Evolutionary conservation across 495 filamentous ascomycete species (phyloP).

Genomic region (Xylaria curta): DNA sequence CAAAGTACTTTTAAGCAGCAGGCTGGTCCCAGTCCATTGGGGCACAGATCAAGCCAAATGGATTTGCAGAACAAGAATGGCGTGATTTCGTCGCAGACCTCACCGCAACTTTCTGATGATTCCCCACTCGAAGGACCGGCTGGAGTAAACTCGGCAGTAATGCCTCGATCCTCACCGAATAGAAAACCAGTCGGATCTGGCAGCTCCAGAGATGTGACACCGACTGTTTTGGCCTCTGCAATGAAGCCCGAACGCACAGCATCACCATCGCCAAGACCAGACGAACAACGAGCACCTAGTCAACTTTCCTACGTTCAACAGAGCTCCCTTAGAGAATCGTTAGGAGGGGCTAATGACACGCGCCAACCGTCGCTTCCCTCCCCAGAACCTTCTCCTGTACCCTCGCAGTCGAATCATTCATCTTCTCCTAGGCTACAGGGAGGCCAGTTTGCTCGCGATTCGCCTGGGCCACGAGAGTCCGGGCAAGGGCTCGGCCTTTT

Average conservation of each 20-base stretch:
- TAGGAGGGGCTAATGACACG: constrained; percentile 33
- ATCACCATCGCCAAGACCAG: constrained; percentile 22
- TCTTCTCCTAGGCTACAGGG: constrained; percentile 19
- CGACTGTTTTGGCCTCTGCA: constrained; percentile 16
- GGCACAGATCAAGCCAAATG: constrained; percentile 6
- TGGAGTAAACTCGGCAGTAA: constrained; percentile 12
- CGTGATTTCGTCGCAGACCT: constrained; percentile 19
- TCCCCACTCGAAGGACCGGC: constrained; percentile 26
- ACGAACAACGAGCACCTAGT: constrained; percentile 32
- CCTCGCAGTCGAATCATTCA: constrained; percentile 30
- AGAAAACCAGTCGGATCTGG: constrained; percentile 39
- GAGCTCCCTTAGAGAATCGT: constrained; percentile 36
- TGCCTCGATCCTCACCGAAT: constrained; percentile 31
- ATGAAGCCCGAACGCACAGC: constrained; percentile 17
- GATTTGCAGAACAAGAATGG: constrained; percentile 5
- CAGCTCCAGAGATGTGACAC: constrained; percentile 27
- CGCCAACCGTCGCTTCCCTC: constrained; percentile 39
- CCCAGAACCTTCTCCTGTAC: constrained; percentile 31
- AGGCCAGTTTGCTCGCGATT: constrained; percentile 14
- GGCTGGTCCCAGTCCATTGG: constrained; percentile 18
- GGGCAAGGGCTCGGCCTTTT: constrained; percentile 22
- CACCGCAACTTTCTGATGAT: constrained; percentile 28
- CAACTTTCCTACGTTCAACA: constrained; percentile 36
- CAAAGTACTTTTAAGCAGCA: constrained; percentile 27
- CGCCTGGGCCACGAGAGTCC: neutral